Evolutionary conservation across 371 early-diverging fungal species (phyloP).

Genomic region (Batkoa obscura): DNA sequence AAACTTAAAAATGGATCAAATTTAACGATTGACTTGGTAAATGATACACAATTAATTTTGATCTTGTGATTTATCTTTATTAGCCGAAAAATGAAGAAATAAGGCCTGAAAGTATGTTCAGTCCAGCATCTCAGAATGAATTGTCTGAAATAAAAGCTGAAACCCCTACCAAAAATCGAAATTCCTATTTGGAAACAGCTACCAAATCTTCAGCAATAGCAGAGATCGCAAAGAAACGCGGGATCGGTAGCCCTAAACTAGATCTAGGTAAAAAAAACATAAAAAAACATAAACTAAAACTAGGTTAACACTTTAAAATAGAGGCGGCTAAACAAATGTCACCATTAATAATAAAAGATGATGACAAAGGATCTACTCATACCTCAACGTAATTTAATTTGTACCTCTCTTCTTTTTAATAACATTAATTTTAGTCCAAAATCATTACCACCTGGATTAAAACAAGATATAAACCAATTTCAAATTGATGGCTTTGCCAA

Average conservation of each 20-base stretch:
- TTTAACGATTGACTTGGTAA: no score
- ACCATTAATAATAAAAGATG: no score
- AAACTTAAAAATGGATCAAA: no score
- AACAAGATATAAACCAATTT: conserved; percentile 56
- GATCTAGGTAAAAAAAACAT: no score
- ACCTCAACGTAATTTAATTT: no score
- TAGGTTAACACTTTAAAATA: no score
- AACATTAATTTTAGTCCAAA: no score
- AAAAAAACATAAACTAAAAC: no score
- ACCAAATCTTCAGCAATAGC: not conserved
- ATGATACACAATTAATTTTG: no score
- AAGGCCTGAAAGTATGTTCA: conserved; percentile 4
- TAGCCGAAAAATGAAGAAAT: not conserved
- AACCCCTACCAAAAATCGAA: not conserved
- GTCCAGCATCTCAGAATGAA: not conserved
- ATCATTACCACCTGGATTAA: conserved; percentile 36
- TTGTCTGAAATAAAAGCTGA: not conserved
- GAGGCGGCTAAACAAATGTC: not conserved
- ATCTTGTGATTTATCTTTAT: not conserved
- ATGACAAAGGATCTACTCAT: no score
- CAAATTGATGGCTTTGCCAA: conserved; percentile 80
- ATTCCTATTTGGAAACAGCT: not conserved
- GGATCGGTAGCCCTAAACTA: not conserved
- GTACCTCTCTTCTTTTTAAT: no score
- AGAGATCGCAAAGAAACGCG: not conserved